phyloP scores from a whole-genome alignment of 2,329 filamentous ascomycete genomes.

The Trichoderma endophyticum region DNA sequence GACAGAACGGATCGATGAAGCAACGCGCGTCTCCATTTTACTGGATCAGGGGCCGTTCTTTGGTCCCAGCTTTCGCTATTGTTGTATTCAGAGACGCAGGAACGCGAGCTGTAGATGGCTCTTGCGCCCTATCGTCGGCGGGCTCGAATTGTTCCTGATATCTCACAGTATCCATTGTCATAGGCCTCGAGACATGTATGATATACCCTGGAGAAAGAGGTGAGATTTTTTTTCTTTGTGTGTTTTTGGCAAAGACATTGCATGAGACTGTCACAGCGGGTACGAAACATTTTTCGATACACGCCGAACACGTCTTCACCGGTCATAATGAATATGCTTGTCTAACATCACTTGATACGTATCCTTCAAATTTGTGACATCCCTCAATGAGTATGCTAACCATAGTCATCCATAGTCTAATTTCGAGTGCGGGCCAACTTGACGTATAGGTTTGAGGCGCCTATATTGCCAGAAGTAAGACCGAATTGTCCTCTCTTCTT shows the following conservation, averaged over 20 bases:
- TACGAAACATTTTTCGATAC: neutral
- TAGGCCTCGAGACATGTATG: neutral
- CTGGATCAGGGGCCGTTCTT: neutral
- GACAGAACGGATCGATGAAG: neutral
- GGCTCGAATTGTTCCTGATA: neutral
- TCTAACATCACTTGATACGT: neutral
- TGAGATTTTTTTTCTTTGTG: neutral
- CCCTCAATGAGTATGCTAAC: neutral
- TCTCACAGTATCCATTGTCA: neutral
- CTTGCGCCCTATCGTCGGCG: neutral
- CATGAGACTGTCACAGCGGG: neutral
- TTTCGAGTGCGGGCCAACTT: neutral
- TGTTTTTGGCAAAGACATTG: neutral
- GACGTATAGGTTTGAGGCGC: neutral
- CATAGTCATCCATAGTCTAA: neutral
- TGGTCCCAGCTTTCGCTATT: conserved; percentile 1
- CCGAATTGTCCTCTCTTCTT: neutral
- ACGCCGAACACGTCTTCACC: neutral
- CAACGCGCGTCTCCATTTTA: neutral
- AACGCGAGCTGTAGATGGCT: conserved; percentile 15
- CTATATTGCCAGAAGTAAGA: neutral
- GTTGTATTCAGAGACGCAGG: conserved; percentile 10
- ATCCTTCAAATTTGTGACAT: neutral
- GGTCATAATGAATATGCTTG: neutral
- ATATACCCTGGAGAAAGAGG: neutral